Evolutionary conservation across 257 asterid genomes (phyloP).

Genomic region (Solanum habrochaites): DNA sequence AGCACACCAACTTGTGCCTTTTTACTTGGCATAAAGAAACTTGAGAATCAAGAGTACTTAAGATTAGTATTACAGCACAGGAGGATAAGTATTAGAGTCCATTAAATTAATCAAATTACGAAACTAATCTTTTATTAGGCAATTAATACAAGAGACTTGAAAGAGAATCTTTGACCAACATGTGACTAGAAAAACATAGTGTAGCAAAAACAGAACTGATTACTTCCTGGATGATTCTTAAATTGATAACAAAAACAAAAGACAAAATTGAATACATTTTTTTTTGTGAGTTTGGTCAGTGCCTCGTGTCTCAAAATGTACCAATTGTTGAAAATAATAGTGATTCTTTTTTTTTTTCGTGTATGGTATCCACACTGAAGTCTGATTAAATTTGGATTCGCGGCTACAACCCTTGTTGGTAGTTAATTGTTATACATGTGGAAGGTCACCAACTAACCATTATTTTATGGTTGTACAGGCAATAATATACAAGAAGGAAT

Average conservation of each 20-base stretch:
- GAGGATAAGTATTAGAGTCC: background rate
- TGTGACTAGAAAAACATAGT: background rate
- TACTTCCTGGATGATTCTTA: constrained; percentile 2
- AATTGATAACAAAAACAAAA: background rate
- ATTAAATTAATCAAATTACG: background rate
- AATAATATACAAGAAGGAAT: background rate
- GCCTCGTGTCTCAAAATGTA: background rate
- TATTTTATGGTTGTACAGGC: background rate
- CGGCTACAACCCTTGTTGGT: too few species aligned
- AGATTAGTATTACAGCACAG: background rate
- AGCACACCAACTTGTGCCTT: background rate
- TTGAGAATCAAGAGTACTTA: background rate
- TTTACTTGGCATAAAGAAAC: background rate
- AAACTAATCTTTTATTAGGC: background rate
- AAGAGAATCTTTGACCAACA: constrained; percentile 4
- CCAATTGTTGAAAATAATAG: background rate
- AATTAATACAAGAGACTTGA: background rate
- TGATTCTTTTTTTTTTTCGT: background rate
- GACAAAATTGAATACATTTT: background rate
- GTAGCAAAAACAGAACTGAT: background rate
- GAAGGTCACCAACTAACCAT: background rate
- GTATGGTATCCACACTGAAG: too few species aligned
- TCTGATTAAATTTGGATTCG: too few species aligned
- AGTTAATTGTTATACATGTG: background rate
- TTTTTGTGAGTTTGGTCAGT: background rate